Evolutionary conservation across 1,139 yeast species (phyloP).

Genomic region (Hansenula sp.): DNA sequence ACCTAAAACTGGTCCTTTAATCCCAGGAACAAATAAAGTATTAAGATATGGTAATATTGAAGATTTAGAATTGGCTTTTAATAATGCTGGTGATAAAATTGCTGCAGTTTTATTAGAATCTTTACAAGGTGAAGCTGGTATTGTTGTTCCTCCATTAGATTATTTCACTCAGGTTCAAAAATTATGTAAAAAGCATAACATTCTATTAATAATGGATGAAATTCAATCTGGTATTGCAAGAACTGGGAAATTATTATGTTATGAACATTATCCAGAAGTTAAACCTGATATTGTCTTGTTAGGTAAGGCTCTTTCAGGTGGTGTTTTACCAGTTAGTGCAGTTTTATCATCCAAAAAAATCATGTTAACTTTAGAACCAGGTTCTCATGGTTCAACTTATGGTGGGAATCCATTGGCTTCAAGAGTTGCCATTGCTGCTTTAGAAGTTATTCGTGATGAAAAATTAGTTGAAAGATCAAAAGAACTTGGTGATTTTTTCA

Average conservation of each 20-base stretch:
- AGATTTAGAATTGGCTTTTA: conserved; percentile 81
- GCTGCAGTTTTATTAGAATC: conserved; percentile 94
- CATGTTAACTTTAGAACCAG: conserved; percentile 89
- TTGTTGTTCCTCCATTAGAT: conserved; percentile 86
- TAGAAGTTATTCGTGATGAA: conserved; percentile 87
- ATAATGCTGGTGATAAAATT: conserved; percentile 81
- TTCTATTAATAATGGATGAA: conserved; percentile 89
- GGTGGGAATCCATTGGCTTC: conserved; percentile 98
- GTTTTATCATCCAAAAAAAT: conserved; percentile 84
- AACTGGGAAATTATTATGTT: conserved; percentile 91
- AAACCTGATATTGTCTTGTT: conserved; percentile 82
- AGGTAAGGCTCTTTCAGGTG: conserved; percentile 96
- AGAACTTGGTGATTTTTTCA: conserved; percentile 67
- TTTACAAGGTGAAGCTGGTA: conserved; percentile 96
- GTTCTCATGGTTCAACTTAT: conserved; percentile 96
- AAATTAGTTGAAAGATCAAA: conserved; percentile 76
- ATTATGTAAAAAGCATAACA: conserved; percentile 80
- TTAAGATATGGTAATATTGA: conserved; percentile 80
- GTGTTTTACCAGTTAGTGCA: conserved; percentile 89
- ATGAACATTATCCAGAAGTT: conserved; percentile 77
- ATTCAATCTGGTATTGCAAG: conserved; percentile 98
- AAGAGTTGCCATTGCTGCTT: conserved; percentile 91
- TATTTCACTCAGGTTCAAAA: conserved; percentile 71
- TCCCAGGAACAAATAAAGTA: conserved; percentile 46
- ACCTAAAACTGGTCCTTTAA: conserved; percentile 75